Conservation (phyloP, 2,329 filamentous ascomycete genomes). For the Chaetomiaceae sp. region DNA sequence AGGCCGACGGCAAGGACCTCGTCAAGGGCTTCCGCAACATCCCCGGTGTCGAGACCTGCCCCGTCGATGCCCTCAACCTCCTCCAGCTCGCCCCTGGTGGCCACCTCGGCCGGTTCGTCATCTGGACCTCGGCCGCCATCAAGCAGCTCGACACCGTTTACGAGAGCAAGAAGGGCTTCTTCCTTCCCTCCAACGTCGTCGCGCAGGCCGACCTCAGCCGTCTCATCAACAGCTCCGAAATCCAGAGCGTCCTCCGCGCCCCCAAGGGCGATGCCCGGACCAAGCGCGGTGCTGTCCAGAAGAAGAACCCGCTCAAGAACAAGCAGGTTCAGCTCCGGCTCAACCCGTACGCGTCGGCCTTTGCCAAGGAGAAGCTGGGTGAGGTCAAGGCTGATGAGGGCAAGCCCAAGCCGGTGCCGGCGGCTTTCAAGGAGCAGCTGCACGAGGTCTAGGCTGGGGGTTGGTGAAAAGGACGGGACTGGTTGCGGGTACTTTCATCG, state of each 20-base stretch:
- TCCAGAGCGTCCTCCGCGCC: conserved; percentile 90
- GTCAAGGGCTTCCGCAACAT: conserved; percentile 97
- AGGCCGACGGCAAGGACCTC: conserved; percentile 91
- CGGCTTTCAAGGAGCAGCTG: conserved; percentile 25
- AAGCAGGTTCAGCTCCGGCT: conserved; percentile 97
- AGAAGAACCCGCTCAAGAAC: conserved; percentile 99
- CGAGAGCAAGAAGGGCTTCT: conserved; percentile 98
- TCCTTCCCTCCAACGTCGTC: conserved; percentile 88
- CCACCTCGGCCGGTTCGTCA: conserved; percentile 96
- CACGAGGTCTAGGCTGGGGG: conserved; percentile 24
- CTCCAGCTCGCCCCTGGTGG: conserved; percentile 98
- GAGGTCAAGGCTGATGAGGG: conserved; percentile 38
- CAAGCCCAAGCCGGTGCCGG: conserved; percentile 23
- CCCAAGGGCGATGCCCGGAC: conserved; percentile 86
- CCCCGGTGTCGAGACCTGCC: conserved; percentile 92
- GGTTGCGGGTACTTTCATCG: conserved; percentile 26
- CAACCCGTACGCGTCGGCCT: conserved; percentile 94
- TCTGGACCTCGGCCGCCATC: conserved; percentile 98
- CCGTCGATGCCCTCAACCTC: conserved; percentile 93
- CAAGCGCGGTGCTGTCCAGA: conserved; percentile 89
- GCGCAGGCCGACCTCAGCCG: conserved; percentile 92
- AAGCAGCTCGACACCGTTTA: conserved; percentile 96
- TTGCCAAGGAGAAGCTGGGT: conserved; percentile 80
- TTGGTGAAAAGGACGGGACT: conserved; percentile 17
- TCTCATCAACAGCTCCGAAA: conserved; percentile 98